Conservation (phyloP, 2,329 filamentous ascomycete species). For the Ceratocystis lukuohia region DNA sequence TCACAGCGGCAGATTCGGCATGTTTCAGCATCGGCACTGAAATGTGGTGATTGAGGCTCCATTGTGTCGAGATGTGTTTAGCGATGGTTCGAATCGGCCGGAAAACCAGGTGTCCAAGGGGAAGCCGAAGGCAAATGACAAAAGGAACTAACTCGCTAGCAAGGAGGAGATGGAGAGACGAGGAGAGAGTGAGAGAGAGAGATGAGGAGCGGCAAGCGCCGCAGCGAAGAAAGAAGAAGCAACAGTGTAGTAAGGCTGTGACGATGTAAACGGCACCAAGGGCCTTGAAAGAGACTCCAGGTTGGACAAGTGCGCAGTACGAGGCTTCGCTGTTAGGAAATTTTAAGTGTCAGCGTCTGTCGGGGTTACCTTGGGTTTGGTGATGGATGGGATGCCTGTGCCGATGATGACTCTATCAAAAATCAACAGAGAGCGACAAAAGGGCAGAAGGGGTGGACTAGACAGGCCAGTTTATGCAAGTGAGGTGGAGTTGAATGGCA, state of each 20-base stretch:
- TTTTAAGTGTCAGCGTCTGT: too few species aligned
- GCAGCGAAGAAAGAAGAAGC: neutral
- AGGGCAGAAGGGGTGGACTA: too few species aligned
- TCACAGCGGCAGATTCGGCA: slow-evolving; percentile 95
- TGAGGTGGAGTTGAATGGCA: neutral
- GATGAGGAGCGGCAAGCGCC: neutral
- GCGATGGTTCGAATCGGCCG: neutral
- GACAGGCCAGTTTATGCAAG: neutral
- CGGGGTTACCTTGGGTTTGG: too few species aligned
- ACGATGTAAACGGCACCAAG: neutral
- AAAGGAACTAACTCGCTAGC: neutral
- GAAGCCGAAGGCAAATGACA: neutral
- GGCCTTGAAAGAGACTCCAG: neutral
- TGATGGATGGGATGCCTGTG: too few species aligned
- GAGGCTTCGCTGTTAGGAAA: too few species aligned
- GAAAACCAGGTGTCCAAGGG: neutral
- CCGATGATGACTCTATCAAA: too few species aligned
- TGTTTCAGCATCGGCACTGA: slow-evolving; percentile 52
- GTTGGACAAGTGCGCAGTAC: too few species aligned
- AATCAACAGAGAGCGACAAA: too few species aligned
- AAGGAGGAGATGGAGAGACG: neutral
- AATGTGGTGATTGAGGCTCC: neutral
- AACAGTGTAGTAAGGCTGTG: neutral
- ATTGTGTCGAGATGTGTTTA: neutral
- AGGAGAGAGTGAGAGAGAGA: neutral